Evolutionary conservation across 148 eudicot genomes (phyloP), one percentile per base, ranked within the genome.

Genomic region (Arbutus unedo): DNA sequence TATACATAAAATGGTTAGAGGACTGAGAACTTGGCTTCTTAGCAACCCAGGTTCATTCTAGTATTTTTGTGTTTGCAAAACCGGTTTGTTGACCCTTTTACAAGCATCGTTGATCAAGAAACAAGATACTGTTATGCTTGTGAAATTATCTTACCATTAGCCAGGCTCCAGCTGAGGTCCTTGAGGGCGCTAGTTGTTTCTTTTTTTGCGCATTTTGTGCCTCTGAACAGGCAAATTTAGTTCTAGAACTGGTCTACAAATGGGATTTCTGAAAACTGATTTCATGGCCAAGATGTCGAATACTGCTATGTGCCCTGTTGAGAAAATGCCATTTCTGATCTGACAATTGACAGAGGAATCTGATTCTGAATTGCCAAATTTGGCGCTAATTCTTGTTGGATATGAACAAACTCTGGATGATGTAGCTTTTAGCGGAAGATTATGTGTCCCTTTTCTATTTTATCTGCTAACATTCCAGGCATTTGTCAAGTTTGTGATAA

Each of bases 21-120:
- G 50, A 44, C 21, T n/a, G n/a, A 72, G 76, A 72, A 45, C 76
- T 73, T 8, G 19, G 50, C 76, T 73, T 45, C n/a, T 73, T 19
- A 45, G 51, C 49, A n/a, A 41, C 74, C 45, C 14, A 70, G n/a
- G 74, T 43, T 70, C 74, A 13, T 38, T 38, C 8, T 8, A 10
- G 8, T 18, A 53, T 53, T 51, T 51, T 55, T 19, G 38, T 31
- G 1, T 31, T 1, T 31, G 38, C 38, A 31, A 31, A 31, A 31
- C 38, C 0, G 5, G 70, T 8, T 23, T 23, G 41, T 9, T 64
- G 43, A 31, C 70, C 70, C 70, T 64, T 10, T 23, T 64, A 41
- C 70, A 64, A 19, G 15, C 48, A 70, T 70, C 74, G 4, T 5
- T 16, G 49, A 8, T 70, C n/a, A 70, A 6, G 51, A 72, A 8